Evolutionary conservation across 441 rosid genomes (phyloP), one percentile per base, ranked within the genome.

Genomic region (Croton setiger): DNA sequence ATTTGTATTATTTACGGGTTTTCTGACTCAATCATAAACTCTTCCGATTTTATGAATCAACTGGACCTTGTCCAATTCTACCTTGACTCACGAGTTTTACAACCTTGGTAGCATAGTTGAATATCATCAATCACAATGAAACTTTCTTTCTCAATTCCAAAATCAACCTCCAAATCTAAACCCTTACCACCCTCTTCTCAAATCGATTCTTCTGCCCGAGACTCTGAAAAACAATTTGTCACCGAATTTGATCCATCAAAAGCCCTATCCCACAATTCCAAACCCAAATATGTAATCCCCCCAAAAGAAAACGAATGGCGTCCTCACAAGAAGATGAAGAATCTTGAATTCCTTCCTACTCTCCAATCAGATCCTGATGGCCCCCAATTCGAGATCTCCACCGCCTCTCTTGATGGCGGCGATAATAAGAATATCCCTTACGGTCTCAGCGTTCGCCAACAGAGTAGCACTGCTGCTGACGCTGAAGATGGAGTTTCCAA

Each of bases 311-410:
- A 84, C 56, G 88, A 86, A 74, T 83, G 88, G 86, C 88, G 76
- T 2, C 92, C 89, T 27, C 73, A 72, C 81, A 92, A 88, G 83
- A 80, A 79, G 81, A 86, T 85, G 99, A 90, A 87, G 83, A 88
- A 86, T 64, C 85, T 86, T 47, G 88, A 85, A 43, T 80, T 83
- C 52, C 89, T 86, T 4, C 77, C 80, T 17, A 18, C 69, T 36
- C 80, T 68, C 48, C 63, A 76, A 20, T 76, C 88, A 44, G 81
- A 69, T 3, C 37, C 79, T 4, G 81, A 76, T 8, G 79, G 82
- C 59, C 82, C 82, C 71, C 76, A 78, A 27, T 89, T 90, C 73
- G 96, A 86, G 64, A 65, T 83, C 39, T 86, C 82, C 27, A 56
- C 79, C 20, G 80, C 44, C 7, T 70, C 23, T 23, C 79, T 74